Evolutionary conservation across 805 yeast genomes (phyloP), one percentile per base, ranked within the genome.

Genomic region (Ogataea haglerorum): DNA sequence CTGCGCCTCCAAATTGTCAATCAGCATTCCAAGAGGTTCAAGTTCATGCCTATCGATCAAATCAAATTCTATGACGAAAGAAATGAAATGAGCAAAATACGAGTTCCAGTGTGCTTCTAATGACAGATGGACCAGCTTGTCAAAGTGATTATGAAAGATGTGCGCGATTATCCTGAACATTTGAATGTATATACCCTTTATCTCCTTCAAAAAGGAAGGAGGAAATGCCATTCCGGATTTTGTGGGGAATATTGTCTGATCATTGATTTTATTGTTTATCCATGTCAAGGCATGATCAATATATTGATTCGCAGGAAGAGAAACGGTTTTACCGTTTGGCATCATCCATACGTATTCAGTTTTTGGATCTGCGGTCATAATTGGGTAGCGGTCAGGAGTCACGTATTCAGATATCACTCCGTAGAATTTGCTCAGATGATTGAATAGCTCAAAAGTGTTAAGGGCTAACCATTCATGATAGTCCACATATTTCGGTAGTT

Each of bases 21-120:
- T 85, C 61, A 93, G 68, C 5, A 85, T 81, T 32, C 70, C 63
- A 47, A 93, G 65, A 0, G 99, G 98, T 40, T 72, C 84, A 62
- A 89, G 65, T 49, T 93, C 99, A 40, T 72, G 70, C 38, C 79
- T 69, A 45, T 89, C 98, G 25, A 93, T 70, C 49, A 93, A 73
- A 38, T 78, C 82, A 61, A 87, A 93, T 49, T 89, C 95, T 50
- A 83, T 82, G 10, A 85, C 77, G 57, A 93, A 87, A 38, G 95
- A 83, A 31, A 91, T 76, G 56, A 85, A 93, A 60, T 93, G 99
- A 12, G 96, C 93, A 65, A 95, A 93, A 53, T 90, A 86, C 3
- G 98, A 90, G 63, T 93, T 93, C 95, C 96, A 93, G 61, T 93
- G 98, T 1, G 98, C 96, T 60, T 93, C 99, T 45, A 93, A 64